Evolutionary conservation across 176 grass and related monocot genomes (phyloP).

Genomic region (Aegilops bicornis): DNA sequence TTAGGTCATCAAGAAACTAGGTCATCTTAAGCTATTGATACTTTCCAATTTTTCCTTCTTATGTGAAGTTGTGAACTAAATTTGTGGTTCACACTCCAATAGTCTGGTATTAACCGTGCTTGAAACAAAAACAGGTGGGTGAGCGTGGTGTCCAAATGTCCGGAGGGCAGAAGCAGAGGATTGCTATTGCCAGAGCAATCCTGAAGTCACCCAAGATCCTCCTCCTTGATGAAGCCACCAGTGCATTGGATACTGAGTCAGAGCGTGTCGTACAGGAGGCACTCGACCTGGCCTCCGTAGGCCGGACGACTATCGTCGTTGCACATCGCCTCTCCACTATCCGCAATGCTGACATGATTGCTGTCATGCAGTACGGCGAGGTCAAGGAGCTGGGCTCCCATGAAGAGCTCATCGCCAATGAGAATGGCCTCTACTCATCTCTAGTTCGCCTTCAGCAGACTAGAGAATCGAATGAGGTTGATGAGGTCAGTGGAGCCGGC

Average conservation of each 20-base stretch:
- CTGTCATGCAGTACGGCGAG: conserved; percentile 80
- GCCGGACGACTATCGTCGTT: conserved; percentile 80
- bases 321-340: conserved; percentile 93
- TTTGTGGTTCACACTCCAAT: not conserved
- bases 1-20: not conserved
- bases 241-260: conserved; percentile 88
- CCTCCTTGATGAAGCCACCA: conserved; percentile 94
- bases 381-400: conserved; percentile 88
- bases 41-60: not conserved
- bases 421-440: conserved; percentile 74
- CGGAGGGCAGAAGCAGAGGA: conserved; percentile 96
- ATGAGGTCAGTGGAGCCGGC: conserved; percentile 38
- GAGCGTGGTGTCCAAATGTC: conserved; percentile 94
- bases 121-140: conserved; percentile 58
- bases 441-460: conserved; percentile 85
- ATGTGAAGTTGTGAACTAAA: conserved; percentile 12
- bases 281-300: conserved; percentile 78
- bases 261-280: conserved; percentile 86
- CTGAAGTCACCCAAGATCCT: conserved; percentile 95
- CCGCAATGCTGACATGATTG: conserved; percentile 79
- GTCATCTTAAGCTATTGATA: not conserved
- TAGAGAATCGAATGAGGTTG: conserved; percentile 39
- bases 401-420: conserved; percentile 72
- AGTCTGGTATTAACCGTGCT: conserved; percentile 6
- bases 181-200: conserved; percentile 93